phyloP scores from a whole-genome alignment of 1,284 basidiomycete species.

The Irpex sp. region DNA sequence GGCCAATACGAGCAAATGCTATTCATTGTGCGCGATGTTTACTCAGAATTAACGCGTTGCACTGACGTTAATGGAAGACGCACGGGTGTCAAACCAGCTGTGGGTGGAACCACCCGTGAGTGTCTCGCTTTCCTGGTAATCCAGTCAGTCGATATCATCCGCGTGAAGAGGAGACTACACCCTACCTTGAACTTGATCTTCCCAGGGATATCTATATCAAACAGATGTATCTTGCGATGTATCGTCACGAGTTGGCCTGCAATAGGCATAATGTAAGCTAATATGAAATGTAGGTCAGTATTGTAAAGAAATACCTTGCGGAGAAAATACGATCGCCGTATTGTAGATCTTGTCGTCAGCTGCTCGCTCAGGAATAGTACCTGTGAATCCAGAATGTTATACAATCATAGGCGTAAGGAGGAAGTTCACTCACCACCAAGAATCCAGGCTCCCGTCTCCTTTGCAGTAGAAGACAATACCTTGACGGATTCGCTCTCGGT shows the following conservation, averaged over 20 bases:
- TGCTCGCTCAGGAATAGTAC: conserved; percentile 85
- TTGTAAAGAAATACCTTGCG: conserved; percentile 54
- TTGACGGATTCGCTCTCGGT: conserved; percentile 77
- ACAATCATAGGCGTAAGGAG: not conserved
- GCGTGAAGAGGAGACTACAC: not conserved
- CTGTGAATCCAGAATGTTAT: conserved; percentile 32
- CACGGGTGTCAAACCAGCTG: conserved; percentile 89
- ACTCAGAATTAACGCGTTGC: not conserved
- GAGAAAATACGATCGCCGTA: conserved; percentile 88
- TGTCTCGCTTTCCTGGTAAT: conserved; percentile 86
- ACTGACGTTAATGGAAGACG: conserved; percentile 1
- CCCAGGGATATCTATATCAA: conserved; percentile 98
- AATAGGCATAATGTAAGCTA: not conserved
- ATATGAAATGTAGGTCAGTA: not conserved
- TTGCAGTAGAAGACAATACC: conserved; percentile 82
- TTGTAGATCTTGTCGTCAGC: conserved; percentile 80
- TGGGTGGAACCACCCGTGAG: conserved; percentile 76
- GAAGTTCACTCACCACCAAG: conserved; percentile 74
- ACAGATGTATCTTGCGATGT: conserved; percentile 95
- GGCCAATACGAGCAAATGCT: conserved; percentile 88
- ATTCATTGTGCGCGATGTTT: not conserved
- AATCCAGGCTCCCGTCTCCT: conserved; percentile 81
- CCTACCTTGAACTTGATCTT: conserved; percentile 92
- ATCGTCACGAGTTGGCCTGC: conserved; percentile 81
- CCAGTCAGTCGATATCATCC: not conserved